Evolutionary conservation across 139 green algal species (phyloP).

Genomic region (Mesotaenium endlicherianum): DNA sequence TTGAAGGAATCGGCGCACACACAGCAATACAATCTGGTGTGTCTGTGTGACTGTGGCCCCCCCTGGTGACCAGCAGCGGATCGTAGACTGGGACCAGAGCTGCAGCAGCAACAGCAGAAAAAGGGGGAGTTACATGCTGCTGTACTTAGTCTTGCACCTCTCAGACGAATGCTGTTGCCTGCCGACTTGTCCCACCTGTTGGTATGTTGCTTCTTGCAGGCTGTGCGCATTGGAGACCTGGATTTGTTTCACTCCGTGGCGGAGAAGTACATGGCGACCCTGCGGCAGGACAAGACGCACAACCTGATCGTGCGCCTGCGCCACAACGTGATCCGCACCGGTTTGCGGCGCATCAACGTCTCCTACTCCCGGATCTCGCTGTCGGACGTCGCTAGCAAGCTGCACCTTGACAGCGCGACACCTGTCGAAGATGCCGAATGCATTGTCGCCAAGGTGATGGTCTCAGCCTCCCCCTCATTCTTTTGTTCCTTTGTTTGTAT

Average conservation of each 20-base stretch:
- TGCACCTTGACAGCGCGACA: conserved; percentile 50
- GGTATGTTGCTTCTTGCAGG: conserved; percentile 23
- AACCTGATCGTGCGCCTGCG: conserved; percentile 90
- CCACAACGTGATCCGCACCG: conserved; percentile 93
- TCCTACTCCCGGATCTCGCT: conserved; percentile 94
- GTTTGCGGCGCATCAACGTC: conserved; percentile 86
- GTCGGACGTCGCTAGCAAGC: conserved; percentile 51
- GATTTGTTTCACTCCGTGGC: conserved; percentile 70
- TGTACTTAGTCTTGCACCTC: no score
- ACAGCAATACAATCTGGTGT: no score
- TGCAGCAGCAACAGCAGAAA: no score
- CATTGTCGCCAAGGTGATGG: conserved; percentile 90
- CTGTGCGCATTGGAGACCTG: conserved; percentile 84
- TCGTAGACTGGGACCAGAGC: no score
- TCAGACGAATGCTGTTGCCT: no score
- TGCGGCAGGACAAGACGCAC: conserved; percentile 71
- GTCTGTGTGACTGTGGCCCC: no score
- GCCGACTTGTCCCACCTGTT: neutral
- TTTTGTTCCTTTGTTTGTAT: no score
- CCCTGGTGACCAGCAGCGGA: no score
- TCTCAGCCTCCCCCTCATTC: no score
- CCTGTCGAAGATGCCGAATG: conserved; percentile 80
- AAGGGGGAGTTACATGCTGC: no score
- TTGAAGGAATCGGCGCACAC: no score
- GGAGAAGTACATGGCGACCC: conserved; percentile 63